Base-by-base conservation (phyloP, 345 rosid species). In the Brassica incana region DNA sequence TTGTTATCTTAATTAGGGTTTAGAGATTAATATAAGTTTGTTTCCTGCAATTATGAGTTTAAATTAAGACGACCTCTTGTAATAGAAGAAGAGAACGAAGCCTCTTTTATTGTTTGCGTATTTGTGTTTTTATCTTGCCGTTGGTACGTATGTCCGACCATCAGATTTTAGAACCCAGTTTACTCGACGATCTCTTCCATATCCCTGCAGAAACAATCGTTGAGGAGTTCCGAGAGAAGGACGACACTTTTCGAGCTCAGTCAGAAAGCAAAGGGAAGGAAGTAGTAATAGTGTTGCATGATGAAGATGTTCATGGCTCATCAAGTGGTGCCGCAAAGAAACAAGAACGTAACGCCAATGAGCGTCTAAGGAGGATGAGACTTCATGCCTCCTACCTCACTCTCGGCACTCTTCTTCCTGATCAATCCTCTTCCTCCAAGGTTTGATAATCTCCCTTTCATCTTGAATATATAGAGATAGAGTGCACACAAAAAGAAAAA, bases 361-460 rank as follows among this genome's bases (percentile, higher is more conserved):
- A 81, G 65, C 80, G 83, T n/a, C 3, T 81, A 43, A 81, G 83
- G 29, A 65, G 83, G 74, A 33, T 81, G 77, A 76, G 45, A 71
- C 83, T 81, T 76, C 83, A 76, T 71, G 80, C 83, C 43, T 76
- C 77, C 45, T 81, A 81, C 15, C 80, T 81, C 35, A 76, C 83
- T 58, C 80, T 81, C 5, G 83, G 83, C 68, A 81, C 83, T 66
- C 83, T 81, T 65, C 80, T 81, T 58, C 80, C 83, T 76, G 77
- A 81, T 71, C 66, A 15, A 56, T 30, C 79, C 7, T 59, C 77
- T 71, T 75, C 83, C 52, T 81, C 80, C 33, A 81, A 81, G 83
- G 80, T 64, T 62, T 48, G 16, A 48, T 50, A 12, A 5, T 63
- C 20, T 61, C 65, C 33, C 59, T n/a, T 52, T 52, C 3, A 18